These are phyloP conservation scores for Laburnicola sp. DNA, from an alignment of 2,329 filamentous ascomycete genomes.

Conservation along the genomic window DNA sequence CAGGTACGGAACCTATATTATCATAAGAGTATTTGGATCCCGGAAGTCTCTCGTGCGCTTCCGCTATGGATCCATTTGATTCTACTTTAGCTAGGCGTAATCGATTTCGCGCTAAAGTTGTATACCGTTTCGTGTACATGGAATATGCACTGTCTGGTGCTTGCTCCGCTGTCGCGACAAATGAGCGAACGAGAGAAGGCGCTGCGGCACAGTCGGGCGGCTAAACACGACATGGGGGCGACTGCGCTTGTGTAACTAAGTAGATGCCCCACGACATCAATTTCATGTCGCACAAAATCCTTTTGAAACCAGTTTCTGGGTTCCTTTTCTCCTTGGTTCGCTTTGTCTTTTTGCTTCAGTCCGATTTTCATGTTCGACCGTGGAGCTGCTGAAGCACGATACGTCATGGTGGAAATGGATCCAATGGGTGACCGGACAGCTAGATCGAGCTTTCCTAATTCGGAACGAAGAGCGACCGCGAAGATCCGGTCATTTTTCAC, in stretches of 20 bases:
- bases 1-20: no score
- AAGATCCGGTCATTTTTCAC: background rate
- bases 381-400: background rate
- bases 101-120: background rate
- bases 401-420: background rate
- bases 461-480: background rate
- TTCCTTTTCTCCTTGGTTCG: background rate
- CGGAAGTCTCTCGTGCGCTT: no score
- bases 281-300: background rate
- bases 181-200: conserved; percentile 3
- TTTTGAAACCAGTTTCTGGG: background rate
- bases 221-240: background rate
- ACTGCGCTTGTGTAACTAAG: background rate
- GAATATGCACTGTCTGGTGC: background rate
- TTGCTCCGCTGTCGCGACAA: background rate
- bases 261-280: background rate
- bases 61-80: no score
- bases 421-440: background rate
- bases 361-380: background rate
- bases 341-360: background rate
- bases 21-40: no score
- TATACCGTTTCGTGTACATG: conserved; percentile 5
- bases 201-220: conserved; percentile 10
- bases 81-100: background rate
- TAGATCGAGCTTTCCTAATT: conserved; percentile 3